These are phyloP conservation scores for Potentilla sterilis DNA, from an alignment of 306 rosid species.

Conservation along the genomic window DNA sequence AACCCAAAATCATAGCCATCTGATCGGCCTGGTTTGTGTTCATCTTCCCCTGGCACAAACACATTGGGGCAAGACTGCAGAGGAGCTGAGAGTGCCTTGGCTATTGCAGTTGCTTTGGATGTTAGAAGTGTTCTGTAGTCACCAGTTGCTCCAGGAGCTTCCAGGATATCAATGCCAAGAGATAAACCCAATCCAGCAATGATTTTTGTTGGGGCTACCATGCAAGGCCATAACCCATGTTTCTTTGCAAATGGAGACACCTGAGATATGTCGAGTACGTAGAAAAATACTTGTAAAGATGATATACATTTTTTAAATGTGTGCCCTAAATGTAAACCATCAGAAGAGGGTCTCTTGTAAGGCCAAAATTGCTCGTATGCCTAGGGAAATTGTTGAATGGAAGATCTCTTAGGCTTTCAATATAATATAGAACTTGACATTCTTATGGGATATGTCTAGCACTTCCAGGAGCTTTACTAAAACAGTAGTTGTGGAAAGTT, in stretches of 20 bases:
- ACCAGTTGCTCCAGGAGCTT: conserved; percentile 96
- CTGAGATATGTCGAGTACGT: conserved; percentile 35
- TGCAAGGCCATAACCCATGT: conserved; percentile 83
- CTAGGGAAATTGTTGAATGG: background rate
- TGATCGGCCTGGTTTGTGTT: conserved; percentile 66
- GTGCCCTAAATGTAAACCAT: background rate
- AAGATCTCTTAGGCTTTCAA: background rate
- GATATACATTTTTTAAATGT: background rate
- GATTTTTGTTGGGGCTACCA: conserved; percentile 98
- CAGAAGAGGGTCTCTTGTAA: background rate
- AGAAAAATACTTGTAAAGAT: background rate
- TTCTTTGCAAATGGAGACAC: conserved; percentile 74
- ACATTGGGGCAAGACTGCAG: conserved; percentile 59
- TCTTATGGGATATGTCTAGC: background rate
- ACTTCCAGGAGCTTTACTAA: conserved; percentile 3
- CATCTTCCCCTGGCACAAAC: conserved; percentile 90
- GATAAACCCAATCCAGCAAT: conserved; percentile 95
- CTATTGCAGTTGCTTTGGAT: conserved; percentile 80
- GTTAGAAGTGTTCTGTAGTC: conserved; percentile 88
- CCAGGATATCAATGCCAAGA: conserved; percentile 89
- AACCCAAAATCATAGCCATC: conserved; percentile 97
- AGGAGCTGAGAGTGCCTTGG: conserved; percentile 87
- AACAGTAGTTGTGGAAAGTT: background rate
- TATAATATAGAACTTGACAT: background rate
- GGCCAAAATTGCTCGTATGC: background rate